Percentiles rank a stretch among this genome's conserved stretches.
These are phyloP conservation scores for Chlamydomonas asymmetrica DNA, from an alignment of 139 green algal genomes.

Conservation along the genomic window DNA sequence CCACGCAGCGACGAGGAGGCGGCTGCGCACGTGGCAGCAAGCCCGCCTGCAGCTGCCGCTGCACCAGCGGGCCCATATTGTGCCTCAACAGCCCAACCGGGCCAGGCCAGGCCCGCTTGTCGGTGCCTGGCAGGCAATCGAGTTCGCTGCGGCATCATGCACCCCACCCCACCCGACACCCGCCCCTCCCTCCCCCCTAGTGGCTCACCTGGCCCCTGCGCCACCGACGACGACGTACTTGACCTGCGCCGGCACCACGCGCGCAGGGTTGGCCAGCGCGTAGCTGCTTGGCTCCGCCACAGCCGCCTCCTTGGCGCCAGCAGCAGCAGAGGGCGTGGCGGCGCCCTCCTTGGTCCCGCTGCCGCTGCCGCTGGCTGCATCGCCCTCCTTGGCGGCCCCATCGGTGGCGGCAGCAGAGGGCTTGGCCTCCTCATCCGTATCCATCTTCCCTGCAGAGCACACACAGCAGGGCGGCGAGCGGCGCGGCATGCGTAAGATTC, in stretches of 20 bases:
- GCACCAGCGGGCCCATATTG: too few species aligned
- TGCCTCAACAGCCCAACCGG: too few species aligned
- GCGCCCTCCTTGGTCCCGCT: slow-evolving; percentile 36
- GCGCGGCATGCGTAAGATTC: background rate
- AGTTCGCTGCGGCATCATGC: too few species aligned
- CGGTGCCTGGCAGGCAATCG: too few species aligned
- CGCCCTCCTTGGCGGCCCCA: slow-evolving; percentile 12
- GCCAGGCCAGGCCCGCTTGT: too few species aligned
- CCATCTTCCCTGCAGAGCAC: too few species aligned
- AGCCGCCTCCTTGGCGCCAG: slow-evolving; percentile 51
- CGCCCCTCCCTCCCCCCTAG: background rate
- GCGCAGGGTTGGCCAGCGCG: slow-evolving; percentile 78
- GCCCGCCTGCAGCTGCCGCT: too few species aligned
- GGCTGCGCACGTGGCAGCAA: too few species aligned
- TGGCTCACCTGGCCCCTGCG: background rate
- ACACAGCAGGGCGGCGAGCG: background rate
- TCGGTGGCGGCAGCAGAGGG: background rate
- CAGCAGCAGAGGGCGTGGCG: slow-evolving; percentile 7
- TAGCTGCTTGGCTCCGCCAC: slow-evolving; percentile 73
- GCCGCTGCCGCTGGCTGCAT: slow-evolving; percentile 4
- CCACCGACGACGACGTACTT: too few species aligned
- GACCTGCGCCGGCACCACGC: slow-evolving; percentile 85
- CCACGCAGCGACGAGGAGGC: too few species aligned
- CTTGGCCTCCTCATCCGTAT: slow-evolving; percentile 18
- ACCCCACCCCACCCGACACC: too few species aligned